Evolutionary conservation across 2,329 filamentous ascomycete species (phyloP).

Genomic region (Xylariaceae sp.): DNA sequence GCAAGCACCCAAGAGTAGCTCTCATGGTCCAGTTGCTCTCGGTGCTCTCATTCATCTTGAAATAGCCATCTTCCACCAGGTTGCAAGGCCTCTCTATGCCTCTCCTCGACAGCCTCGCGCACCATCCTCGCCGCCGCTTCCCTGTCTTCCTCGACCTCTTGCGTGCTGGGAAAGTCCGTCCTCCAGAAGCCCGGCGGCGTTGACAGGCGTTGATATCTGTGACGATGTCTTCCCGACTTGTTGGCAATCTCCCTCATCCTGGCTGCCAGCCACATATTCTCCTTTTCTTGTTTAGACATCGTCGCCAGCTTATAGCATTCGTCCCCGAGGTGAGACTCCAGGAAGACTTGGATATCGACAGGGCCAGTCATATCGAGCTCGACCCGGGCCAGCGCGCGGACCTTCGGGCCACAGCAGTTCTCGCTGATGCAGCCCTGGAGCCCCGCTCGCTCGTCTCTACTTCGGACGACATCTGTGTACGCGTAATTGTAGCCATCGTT

Average conservation of each 20-base stretch:
- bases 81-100: conserved; percentile 75
- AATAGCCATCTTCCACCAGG: conserved; percentile 73
- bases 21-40: no score
- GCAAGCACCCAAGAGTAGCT: no score
- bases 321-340: conserved; percentile 52
- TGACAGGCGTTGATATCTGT: conserved; percentile 60
- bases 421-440: conserved; percentile 67
- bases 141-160: conserved; percentile 63
- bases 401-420: conserved; percentile 68
- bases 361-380: conserved; percentile 32
- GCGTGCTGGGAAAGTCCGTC: conserved; percentile 80
- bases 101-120: conserved; percentile 57
- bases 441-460: conserved; percentile 59
- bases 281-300: conserved; percentile 54
- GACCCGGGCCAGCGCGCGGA: conserved; percentile 56
- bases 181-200: conserved; percentile 89
- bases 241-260: conserved; percentile 67
- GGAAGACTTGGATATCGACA: conserved; percentile 26
- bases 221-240: conserved; percentile 67
- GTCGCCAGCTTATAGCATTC: conserved; percentile 49
- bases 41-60: conserved; percentile 67
- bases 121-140: conserved; percentile 58
- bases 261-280: conserved; percentile 66
- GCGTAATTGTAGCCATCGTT: conserved; percentile 68
- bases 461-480: conserved; percentile 67